Evolutionary conservation across 2,329 filamentous ascomycete species (phyloP).

Genomic region (Trichoderma polysporum): DNA sequence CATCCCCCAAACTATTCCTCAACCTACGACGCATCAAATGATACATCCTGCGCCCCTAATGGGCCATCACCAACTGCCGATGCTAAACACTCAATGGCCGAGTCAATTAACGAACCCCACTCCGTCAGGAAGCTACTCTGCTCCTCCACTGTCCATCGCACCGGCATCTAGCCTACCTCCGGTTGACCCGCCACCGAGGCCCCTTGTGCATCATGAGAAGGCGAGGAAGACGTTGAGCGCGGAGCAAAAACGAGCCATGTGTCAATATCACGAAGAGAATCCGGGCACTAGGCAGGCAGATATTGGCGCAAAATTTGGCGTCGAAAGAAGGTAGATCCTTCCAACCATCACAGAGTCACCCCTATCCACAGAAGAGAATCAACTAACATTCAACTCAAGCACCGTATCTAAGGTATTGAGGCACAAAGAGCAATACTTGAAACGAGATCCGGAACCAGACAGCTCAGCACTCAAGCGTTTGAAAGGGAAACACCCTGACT

Average conservation of each 20-base stretch:
- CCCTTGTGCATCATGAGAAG: slow-evolving; percentile 50
- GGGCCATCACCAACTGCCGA: slow-evolving; percentile 61
- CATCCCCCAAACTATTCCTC: slow-evolving; percentile 43
- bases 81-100: slow-evolving; percentile 75
- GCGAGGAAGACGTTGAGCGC: slow-evolving; percentile 87
- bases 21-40: slow-evolving; percentile 30
- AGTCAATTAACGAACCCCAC: slow-evolving; percentile 76
- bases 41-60: slow-evolving; percentile 42
- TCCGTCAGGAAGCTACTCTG: slow-evolving; percentile 52
- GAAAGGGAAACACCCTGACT: slow-evolving; percentile 84
- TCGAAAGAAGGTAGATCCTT: slow-evolving; percentile 83
- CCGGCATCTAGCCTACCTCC: slow-evolving; percentile 53
- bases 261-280: slow-evolving; percentile 86
- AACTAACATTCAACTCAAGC: slow-evolving; percentile 49
- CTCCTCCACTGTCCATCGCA: slow-evolving; percentile 60
- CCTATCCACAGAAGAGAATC: slow-evolving; percentile 27
- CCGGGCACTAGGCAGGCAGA: slow-evolving; percentile 92
- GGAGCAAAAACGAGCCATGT: slow-evolving; percentile 88
- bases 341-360: slow-evolving; percentile 22
- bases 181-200: slow-evolving; percentile 30
- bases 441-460: slow-evolving; percentile 71
- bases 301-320: slow-evolving; percentile 92
- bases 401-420: slow-evolving; percentile 98
- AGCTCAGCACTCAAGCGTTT: slow-evolving; percentile 70
- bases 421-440: slow-evolving; percentile 91